A percentile compares a stretch with the other conserved stretches of the same genome.
Evolutionary conservation across 495 filamentous ascomycete species (phyloP).

Genomic region (Penicillium parvum): DNA sequence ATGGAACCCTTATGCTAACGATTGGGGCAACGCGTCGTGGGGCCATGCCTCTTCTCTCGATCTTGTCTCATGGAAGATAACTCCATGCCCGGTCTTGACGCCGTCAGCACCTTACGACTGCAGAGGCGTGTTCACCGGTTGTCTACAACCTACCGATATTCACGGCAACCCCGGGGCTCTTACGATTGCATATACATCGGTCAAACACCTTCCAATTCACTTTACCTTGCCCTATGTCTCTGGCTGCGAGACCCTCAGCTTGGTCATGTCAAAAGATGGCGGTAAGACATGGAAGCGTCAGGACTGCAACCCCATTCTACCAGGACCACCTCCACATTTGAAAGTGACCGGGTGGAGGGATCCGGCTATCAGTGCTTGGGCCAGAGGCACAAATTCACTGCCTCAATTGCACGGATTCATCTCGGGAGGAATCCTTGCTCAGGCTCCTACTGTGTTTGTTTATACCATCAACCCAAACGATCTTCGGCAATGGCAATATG

Average conservation of each 20-base stretch:
- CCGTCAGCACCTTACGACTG: slow-evolving; percentile 43
- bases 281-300: slow-evolving; percentile 48
- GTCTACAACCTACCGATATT: slow-evolving; percentile 40
- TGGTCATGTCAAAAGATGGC: slow-evolving; percentile 46
- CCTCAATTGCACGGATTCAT: slow-evolving; percentile 46
- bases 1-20: slow-evolving; percentile 43
- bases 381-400: slow-evolving; percentile 26
- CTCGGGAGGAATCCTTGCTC: slow-evolving; percentile 46
- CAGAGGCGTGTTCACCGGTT: slow-evolving; percentile 51
- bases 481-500: slow-evolving; percentile 48
- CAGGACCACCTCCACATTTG: slow-evolving; percentile 37
- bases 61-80: slow-evolving; percentile 41
- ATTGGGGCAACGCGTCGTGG: slow-evolving; percentile 47
- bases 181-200: slow-evolving; percentile 49
- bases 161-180: slow-evolving; percentile 40
- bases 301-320: slow-evolving; percentile 47
- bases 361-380: slow-evolving; percentile 46
- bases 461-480: slow-evolving; percentile 46
- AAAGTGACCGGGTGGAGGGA: slow-evolving; percentile 55
- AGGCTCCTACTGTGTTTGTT: slow-evolving; percentile 47
- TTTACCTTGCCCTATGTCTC: slow-evolving; percentile 42
- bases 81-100: slow-evolving; percentile 27
- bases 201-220: slow-evolving; percentile 47
- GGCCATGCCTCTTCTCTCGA: slow-evolving; percentile 39
- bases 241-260: slow-evolving; percentile 48